Base-by-base conservation (phyloP, 352 stramenopile species). In the Pythium aristosporum region DNA sequence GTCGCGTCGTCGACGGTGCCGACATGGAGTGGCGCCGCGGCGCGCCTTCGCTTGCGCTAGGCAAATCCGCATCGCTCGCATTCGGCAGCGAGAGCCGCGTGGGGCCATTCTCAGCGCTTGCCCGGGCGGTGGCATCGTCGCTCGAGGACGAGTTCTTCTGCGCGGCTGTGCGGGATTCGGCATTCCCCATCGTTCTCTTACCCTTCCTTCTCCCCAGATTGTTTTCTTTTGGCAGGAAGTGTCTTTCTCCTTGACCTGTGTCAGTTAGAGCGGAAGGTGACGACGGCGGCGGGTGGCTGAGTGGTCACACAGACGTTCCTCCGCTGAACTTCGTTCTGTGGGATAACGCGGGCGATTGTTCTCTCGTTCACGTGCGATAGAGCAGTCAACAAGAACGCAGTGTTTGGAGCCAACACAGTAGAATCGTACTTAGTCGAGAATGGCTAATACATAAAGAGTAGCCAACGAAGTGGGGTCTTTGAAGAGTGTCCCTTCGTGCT, bases 141-240 rank as follows among this genome's bases (percentile, higher is more conserved):
- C 56, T 65, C 18, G 48, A 50, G 16, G 28, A 43, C 30, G 52
- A 67, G 48, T 58, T 75, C 25, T 69, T 72, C 11, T 72, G 67
- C 50, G 68, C 63, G 11, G 68, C 47, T 39, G 72, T 68, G 61
- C 77, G 68, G 16, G 80, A 89, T 60, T 89, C 80, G 37, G 75
- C 62, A 50, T 83, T 86, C 37, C 80, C 80, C 80, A 89, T 88
- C 16, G 4, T 48, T 5, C 34, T 30, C 8, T 9, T 3, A 7
- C 5, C 36, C 20, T 52, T 52, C n/a, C 7, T 44, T 43, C 5
- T 57, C 25, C 12, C 1, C 7, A 34, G 16, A 55, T 25, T 30
- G 25, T 30, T 30, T 30, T 30, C 25, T 30, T 30, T 30, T 30
- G 25, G 25, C 25, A 30, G 5, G 25, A 30, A 30, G 25, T 30